Conservation (phyloP, 192 early-diverging fungal genomes). For the Oehlia diaphana region DNA sequence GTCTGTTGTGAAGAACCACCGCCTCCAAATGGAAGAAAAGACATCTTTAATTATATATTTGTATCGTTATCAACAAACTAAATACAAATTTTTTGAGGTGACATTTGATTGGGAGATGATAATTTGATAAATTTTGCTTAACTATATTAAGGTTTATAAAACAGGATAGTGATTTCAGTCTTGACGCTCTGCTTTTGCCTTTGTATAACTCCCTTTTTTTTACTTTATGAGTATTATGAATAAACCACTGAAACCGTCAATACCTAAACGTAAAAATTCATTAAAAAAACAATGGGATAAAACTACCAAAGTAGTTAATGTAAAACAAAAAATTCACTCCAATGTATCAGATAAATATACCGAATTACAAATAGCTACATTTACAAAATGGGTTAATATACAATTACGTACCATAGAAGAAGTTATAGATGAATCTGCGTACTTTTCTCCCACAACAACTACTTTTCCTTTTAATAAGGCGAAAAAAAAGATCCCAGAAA, state of each 20-base stretch:
- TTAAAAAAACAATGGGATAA: constrained; percentile 26
- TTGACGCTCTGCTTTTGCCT: too few relatives aligned
- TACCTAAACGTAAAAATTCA: constrained; percentile 13
- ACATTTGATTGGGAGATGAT: too few relatives aligned
- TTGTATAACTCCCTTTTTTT: too few relatives aligned
- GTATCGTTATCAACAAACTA: too few relatives aligned
- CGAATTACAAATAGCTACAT: constrained; percentile 13
- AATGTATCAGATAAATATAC: constrained; percentile 11
- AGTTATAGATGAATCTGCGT: neutral
- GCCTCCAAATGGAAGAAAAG: constrained; percentile 5
- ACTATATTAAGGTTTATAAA: too few relatives aligned
- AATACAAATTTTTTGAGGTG: too few relatives aligned
- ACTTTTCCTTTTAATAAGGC: neutral
- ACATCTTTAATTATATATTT: neutral
- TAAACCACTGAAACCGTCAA: neutral
- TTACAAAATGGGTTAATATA: constrained; percentile 30
- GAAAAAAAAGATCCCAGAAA: constrained; percentile 15
- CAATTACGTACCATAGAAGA: constrained; percentile 17
- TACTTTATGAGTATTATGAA: too few relatives aligned
- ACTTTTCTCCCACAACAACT: neutral
- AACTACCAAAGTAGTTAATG: constrained; percentile 22
- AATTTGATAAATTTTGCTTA: too few relatives aligned
- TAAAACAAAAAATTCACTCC: constrained; percentile 11
- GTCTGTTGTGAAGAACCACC: constrained; percentile 35
- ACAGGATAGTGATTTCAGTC: too few relatives aligned